phyloP scores from a whole-genome alignment of 768 basidiomycete genomes.

The Hericium coralloides region DNA sequence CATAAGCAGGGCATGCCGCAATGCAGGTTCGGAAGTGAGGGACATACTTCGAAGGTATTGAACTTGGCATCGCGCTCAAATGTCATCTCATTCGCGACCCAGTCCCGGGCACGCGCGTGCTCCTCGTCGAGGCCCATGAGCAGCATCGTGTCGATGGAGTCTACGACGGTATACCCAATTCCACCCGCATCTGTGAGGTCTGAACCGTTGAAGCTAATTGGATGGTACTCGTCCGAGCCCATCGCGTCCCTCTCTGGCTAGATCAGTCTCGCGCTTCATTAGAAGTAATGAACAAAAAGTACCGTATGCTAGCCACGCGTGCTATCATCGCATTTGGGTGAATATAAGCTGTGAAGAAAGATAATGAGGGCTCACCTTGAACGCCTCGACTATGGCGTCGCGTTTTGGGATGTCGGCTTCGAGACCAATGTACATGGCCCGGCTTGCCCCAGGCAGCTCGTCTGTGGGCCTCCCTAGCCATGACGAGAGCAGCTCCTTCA shows the following conservation, averaged over 20 bases:
- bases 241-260: slow-evolving; percentile 76
- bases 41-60: slow-evolving; percentile 89
- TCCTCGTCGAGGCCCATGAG: slow-evolving; percentile 79
- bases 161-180: slow-evolving; percentile 84
- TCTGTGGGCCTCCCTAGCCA: slow-evolving; percentile 4
- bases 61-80: slow-evolving; percentile 75
- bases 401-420: slow-evolving; percentile 52
- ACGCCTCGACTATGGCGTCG: slow-evolving; percentile 68
- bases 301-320: slow-evolving; percentile 87
- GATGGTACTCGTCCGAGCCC: slow-evolving; percentile 90
- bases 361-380: slow-evolving; percentile 45
- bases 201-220: slow-evolving; percentile 60
- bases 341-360: background rate
- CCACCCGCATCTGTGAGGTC: slow-evolving; percentile 73
- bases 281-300: slow-evolving; percentile 13
- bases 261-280: slow-evolving; percentile 12
- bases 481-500: background rate
- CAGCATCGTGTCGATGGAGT: slow-evolving; percentile 81
- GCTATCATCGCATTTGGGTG: slow-evolving; percentile 33
- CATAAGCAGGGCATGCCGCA: background rate
- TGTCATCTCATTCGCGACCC: slow-evolving; percentile 60
- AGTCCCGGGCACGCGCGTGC: slow-evolving; percentile 65
- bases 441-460: slow-evolving; percentile 15
- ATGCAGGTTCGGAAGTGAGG: background rate
- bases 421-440: slow-evolving; percentile 20